A percentile compares a stretch with the other conserved stretches of the same genome.
Conservation (phyloP, 2,329 filamentous ascomycete species). For the Sporothrix sp. region DNA sequence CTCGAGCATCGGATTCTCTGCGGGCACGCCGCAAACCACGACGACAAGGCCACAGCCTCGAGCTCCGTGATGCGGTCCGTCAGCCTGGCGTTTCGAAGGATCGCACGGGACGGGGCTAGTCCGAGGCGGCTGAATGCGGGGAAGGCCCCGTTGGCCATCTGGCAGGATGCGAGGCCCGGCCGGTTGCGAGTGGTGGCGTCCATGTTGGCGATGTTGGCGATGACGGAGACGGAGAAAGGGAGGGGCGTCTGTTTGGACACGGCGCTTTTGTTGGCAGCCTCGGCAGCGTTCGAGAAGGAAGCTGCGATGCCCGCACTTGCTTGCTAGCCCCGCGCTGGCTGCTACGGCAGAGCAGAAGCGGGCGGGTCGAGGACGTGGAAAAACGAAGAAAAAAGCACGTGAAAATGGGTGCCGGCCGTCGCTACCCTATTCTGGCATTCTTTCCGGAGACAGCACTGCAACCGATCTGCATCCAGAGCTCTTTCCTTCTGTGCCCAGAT, state of each 20-base stretch:
- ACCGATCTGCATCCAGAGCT: neutral
- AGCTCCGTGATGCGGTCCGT: neutral
- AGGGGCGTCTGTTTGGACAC: neutral
- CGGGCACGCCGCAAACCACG: no score
- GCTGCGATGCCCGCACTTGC: neutral
- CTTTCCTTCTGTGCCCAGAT: conserved; percentile 4
- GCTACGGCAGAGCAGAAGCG: neutral
- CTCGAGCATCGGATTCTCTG: no score
- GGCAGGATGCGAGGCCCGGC: neutral
- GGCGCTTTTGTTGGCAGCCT: conserved; percentile 10
- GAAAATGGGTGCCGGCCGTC: conserved; percentile 6
- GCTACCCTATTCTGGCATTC: neutral
- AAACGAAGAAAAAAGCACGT: conserved; percentile 3
- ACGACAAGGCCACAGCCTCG: neutral
- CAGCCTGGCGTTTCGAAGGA: neutral
- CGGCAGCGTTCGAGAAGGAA: neutral
- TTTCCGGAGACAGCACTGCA: neutral
- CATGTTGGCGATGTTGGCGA: no score
- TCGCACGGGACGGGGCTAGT: neutral
- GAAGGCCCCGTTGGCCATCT: neutral
- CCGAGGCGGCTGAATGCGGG: neutral
- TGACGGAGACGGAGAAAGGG: conserved; percentile 3
- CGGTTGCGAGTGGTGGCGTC: neutral
- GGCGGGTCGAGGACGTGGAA: neutral
- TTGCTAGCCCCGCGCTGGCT: neutral